These are phyloP conservation scores for Blastobotrys buckinghamii DNA, from an alignment of 1,139 yeast genomes.

Conservation along the genomic window DNA sequence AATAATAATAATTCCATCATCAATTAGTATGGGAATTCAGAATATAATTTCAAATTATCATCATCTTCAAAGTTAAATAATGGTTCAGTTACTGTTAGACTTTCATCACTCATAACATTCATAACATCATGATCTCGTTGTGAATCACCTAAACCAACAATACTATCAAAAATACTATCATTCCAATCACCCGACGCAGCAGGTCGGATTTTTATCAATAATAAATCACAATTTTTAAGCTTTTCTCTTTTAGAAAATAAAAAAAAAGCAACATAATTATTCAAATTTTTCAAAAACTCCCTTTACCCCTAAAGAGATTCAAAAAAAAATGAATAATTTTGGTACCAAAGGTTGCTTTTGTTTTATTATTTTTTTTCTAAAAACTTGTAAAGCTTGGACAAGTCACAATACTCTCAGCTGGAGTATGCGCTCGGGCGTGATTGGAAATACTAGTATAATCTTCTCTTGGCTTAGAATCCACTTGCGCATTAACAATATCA, in stretches of 20 bases:
- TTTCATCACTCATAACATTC: background rate
- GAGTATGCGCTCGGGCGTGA: background rate
- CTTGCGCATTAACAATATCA: too few relatives aligned
- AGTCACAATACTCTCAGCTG: background rate
- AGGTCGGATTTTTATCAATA: conserved; percentile 26
- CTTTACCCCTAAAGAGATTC: background rate
- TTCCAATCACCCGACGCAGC: conserved; percentile 35
- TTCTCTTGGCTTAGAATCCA: too few relatives aligned
- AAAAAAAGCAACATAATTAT: too few relatives aligned
- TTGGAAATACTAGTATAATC: background rate
- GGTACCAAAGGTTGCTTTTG: too few relatives aligned
- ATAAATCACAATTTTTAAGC: too few relatives aligned
- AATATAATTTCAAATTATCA: background rate
- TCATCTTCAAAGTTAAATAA: background rate
- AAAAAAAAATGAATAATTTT: too few relatives aligned
- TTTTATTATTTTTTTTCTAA: too few relatives aligned
- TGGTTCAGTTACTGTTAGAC: background rate
- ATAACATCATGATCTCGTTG: background rate
- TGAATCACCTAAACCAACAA: background rate
- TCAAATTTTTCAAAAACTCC: too few relatives aligned
- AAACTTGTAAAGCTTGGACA: too few relatives aligned
- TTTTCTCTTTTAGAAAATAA: too few relatives aligned
- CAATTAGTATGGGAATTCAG: background rate
- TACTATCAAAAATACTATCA: background rate
- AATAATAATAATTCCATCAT: background rate